phyloP scores from a whole-genome alignment of 2,329 filamentous ascomycete species.

The Esteya vermicola region DNA sequence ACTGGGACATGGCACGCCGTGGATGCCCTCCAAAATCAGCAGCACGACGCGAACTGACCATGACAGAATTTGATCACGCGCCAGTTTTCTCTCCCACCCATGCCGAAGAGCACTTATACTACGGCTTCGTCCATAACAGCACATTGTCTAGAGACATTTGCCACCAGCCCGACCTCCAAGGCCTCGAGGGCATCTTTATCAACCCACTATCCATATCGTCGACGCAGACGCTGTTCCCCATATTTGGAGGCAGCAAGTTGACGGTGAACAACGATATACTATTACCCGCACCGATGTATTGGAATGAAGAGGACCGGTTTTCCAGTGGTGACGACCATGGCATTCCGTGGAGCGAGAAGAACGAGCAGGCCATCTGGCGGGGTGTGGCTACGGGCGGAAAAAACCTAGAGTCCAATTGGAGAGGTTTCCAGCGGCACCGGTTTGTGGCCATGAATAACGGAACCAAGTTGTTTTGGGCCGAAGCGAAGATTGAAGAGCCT shows the following conservation, averaged over 20 bases:
- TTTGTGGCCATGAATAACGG: constrained; percentile 62
- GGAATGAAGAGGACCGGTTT: constrained; percentile 48
- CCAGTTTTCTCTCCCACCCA: constrained; percentile 30
- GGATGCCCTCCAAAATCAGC: constrained; percentile 50
- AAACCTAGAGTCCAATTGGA: constrained; percentile 50
- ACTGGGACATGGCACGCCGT: constrained; percentile 42
- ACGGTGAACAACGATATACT: constrained; percentile 57
- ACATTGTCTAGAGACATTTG: constrained; percentile 48
- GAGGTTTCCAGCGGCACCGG: constrained; percentile 59
- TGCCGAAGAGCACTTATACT: constrained; percentile 32
- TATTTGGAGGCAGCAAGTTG: constrained; percentile 57
- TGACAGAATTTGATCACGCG: constrained; percentile 29
- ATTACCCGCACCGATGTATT: constrained; percentile 56
- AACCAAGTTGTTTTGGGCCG: constrained; percentile 37
- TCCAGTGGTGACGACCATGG: constrained; percentile 40
- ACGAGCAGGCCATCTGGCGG: constrained; percentile 43
- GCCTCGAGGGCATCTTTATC: constrained; percentile 51
- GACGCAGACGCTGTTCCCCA: constrained; percentile 44
- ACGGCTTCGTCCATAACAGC: constrained; percentile 48
- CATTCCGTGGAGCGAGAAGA: constrained; percentile 43
- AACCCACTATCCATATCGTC: constrained; percentile 41
- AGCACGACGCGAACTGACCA: constrained; percentile 32
- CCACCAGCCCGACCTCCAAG: constrained; percentile 49
- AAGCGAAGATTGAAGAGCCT: constrained; percentile 25
- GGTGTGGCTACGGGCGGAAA: constrained; percentile 52